A percentile compares a stretch with the other conserved stretches of the same genome.
Evolutionary conservation across 768 basidiomycete species (phyloP).

Genomic region (Russula abietina): DNA sequence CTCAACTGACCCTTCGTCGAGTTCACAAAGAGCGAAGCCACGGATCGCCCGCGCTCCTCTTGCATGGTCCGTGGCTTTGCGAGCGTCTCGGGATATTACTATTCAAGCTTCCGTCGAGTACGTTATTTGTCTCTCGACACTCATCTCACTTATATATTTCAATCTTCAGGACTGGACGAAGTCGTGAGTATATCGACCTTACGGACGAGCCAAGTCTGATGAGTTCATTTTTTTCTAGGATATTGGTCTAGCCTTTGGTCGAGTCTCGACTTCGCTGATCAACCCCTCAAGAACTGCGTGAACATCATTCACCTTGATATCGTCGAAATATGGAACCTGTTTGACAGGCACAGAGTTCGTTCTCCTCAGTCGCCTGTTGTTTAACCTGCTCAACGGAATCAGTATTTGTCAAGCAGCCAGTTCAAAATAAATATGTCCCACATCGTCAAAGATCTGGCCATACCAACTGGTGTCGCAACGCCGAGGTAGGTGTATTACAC

Average conservation of each 20-base stretch:
- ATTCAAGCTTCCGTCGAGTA: too few relatives aligned
- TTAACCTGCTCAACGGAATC: not conserved
- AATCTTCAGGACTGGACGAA: too few relatives aligned
- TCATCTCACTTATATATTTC: too few relatives aligned
- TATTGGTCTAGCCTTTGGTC: constrained; percentile 3
- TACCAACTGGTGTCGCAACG: too few relatives aligned
- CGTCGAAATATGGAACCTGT: not conserved
- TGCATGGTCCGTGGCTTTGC: too few relatives aligned
- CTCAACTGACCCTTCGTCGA: too few relatives aligned
- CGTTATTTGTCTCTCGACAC: too few relatives aligned
- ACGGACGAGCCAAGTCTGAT: too few relatives aligned
- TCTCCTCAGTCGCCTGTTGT: not conserved
- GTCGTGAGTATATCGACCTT: too few relatives aligned
- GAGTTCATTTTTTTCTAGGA: not conserved
- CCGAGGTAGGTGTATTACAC: not conserved
- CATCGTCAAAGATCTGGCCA: constrained; percentile 3
- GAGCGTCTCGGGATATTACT: too few relatives aligned
- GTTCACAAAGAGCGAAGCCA: too few relatives aligned
- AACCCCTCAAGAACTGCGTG: constrained; percentile 63
- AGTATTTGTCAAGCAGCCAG: not conserved
- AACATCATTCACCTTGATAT: not conserved
- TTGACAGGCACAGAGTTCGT: not conserved
- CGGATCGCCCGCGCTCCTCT: too few relatives aligned
- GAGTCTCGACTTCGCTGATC: constrained; percentile 20
- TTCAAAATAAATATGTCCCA: constrained; percentile 11